Conservation (phyloP, 2,329 filamentous ascomycete species). For the Monosporascus cannonballus region DNA sequence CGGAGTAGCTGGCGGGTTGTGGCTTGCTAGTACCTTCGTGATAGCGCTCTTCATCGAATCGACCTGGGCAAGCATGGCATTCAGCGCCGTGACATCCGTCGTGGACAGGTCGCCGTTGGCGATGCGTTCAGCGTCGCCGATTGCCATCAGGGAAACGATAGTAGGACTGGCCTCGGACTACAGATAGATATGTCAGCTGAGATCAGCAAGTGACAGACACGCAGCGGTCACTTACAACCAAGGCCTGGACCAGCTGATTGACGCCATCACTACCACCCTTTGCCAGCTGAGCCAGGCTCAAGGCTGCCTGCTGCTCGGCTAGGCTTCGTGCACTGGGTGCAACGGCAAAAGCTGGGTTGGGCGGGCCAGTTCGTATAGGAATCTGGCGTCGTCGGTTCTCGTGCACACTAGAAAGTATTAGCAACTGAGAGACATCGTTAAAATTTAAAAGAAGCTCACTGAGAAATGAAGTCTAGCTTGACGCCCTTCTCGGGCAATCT, state of each 20-base stretch:
- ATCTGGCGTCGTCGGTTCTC: constrained; percentile 21
- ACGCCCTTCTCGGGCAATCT: constrained; percentile 59
- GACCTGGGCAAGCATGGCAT: constrained; percentile 41
- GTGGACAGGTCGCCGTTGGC: constrained; percentile 32
- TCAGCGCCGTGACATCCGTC: constrained; percentile 39
- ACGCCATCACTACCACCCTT: constrained; percentile 44
- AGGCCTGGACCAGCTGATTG: constrained; percentile 49
- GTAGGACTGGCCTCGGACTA: constrained; percentile 39
- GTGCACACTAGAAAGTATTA: constrained; percentile 22
- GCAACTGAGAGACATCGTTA: constrained; percentile 1
- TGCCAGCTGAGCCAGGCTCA: constrained; percentile 55
- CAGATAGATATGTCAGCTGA: constrained; percentile 4
- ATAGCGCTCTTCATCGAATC: constrained; percentile 39
- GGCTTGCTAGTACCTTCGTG: constrained; percentile 27
- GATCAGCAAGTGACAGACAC: background rate
- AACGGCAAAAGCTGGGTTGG: constrained; percentile 15
- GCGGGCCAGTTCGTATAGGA: constrained; percentile 4
- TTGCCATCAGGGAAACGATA: constrained; percentile 44
- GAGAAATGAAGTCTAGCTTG: constrained; percentile 65
- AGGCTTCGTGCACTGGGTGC: constrained; percentile 41
- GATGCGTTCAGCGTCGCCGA: constrained; percentile 38
- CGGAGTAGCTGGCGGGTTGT: constrained; percentile 7
- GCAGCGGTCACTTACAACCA: constrained; percentile 50
- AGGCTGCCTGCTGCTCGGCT: constrained; percentile 59
- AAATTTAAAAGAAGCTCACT: constrained; percentile 34